Evolutionary conservation across 305 asterid genomes (phyloP).

Genomic region (Solanum hybrid): DNA sequence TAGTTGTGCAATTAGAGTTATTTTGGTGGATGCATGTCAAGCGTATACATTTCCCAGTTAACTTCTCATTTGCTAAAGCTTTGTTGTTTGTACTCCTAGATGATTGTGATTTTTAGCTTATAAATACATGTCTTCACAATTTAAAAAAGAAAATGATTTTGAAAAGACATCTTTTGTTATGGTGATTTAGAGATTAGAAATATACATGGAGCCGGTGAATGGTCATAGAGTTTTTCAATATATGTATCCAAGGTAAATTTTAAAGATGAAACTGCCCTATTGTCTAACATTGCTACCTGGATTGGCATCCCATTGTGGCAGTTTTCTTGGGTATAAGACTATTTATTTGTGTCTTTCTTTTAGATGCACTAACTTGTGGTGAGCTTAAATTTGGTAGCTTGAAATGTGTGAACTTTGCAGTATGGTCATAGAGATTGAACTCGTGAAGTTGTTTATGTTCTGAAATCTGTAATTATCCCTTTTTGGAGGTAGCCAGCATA

Average conservation of each 20-base stretch:
- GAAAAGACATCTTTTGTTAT: not conserved
- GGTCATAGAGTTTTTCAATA: not conserved
- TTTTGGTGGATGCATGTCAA: not conserved
- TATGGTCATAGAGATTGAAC: not conserved
- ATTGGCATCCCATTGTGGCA: not conserved
- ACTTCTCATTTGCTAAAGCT: not conserved
- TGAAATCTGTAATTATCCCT: too few species aligned
- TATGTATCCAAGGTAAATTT: not conserved
- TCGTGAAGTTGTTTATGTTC: not conserved
- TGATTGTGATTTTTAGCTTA: not conserved
- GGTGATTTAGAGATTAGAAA: not conserved
- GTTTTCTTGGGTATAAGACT: not conserved
- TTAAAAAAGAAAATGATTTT: not conserved
- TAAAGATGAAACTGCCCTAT: not conserved
- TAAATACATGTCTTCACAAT: not conserved
- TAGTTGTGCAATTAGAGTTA: not conserved
- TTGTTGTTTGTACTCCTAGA: not conserved
- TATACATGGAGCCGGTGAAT: not conserved
- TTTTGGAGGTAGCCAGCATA: too few species aligned
- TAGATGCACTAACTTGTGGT: not conserved
- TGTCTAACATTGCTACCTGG: not conserved
- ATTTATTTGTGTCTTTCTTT: not conserved
- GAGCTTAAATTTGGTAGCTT: not conserved
- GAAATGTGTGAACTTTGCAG: not conserved
- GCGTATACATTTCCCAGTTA: not conserved